Evolutionary conservation across 1,284 basidiomycete species (phyloP).

Genomic region (Neotropicomus parvogracilis): DNA sequence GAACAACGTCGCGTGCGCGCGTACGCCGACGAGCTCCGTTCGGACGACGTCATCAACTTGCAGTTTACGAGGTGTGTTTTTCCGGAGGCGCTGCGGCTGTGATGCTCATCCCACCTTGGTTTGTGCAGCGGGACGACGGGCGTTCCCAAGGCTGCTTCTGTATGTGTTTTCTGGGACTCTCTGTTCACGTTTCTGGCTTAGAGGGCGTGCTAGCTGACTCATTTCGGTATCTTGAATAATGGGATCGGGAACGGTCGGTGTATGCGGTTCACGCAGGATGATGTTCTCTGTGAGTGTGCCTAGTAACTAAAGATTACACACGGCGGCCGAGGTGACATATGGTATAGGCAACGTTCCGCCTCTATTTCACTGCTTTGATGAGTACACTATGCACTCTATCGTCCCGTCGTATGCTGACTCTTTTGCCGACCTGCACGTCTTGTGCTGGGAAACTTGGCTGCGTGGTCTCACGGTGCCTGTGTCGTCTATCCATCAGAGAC

Average conservation of each 20-base stretch:
- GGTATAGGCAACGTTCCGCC: conserved; percentile 71
- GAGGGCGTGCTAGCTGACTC: conserved; percentile 54
- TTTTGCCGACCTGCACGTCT: conserved; percentile 48
- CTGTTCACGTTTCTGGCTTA: not conserved
- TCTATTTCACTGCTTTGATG: conserved; percentile 85
- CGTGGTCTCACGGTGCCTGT: conserved; percentile 71
- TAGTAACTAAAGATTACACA: not conserved
- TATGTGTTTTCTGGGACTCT: conserved; percentile 32
- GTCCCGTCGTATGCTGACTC: conserved; percentile 8
- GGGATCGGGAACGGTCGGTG: conserved; percentile 65
- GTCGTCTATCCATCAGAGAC: conserved; percentile 72
- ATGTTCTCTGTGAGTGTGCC: conserved; percentile 63
- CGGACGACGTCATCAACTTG: conserved; percentile 74
- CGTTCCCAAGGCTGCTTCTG: conserved; percentile 73
- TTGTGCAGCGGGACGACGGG: conserved; percentile 71
- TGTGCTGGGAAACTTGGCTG: conserved; percentile 76
- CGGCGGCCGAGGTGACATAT: conserved; percentile 1
- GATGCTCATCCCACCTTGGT: conserved; percentile 3
- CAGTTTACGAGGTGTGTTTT: conserved; percentile 73
- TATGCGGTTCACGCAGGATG: conserved; percentile 62
- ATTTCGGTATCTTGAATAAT: conserved; percentile 77
- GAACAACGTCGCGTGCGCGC: conserved; percentile 44
- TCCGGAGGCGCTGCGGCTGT: not conserved
- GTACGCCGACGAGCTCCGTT: conserved; percentile 40
- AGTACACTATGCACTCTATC: conserved; percentile 37